phyloP scores from a whole-genome alignment of 139 green algal species.

The Tetratostichococcus sp. region DNA sequence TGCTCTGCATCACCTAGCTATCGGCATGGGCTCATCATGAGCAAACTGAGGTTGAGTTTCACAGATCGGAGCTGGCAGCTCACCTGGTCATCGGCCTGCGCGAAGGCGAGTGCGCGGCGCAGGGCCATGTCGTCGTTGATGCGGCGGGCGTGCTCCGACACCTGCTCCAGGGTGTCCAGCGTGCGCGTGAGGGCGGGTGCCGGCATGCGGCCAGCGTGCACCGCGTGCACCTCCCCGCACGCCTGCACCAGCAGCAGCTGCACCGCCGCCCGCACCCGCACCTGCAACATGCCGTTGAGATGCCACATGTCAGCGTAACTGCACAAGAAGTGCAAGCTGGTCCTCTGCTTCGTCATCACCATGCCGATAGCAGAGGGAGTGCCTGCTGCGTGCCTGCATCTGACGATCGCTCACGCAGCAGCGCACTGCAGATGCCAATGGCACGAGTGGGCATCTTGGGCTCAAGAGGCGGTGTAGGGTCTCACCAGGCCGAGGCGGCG shows the following conservation, averaged over 20 bases:
- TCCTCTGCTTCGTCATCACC: no score
- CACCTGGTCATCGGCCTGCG: slow-evolving; percentile 60
- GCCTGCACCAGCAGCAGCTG: slow-evolving; percentile 90
- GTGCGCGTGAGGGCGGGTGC: slow-evolving; percentile 36
- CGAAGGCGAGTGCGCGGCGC: slow-evolving; percentile 52
- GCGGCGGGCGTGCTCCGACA: slow-evolving; percentile 55
- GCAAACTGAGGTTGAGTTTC: no score
- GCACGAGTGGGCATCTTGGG: no score
- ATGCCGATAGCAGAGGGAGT: no score
- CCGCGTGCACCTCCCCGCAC: slow-evolving; percentile 57
- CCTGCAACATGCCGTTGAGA: slow-evolving; percentile 31
- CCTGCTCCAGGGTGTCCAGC: slow-evolving; percentile 59
- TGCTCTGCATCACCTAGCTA: no score
- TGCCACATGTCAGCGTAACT: no score
- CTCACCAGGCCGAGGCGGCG: slow-evolving; percentile 49
- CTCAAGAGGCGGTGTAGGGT: background rate
- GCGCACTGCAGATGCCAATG: no score
- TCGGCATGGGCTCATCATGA: no score
- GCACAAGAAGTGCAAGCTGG: no score
- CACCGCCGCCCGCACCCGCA: slow-evolving; percentile 61
- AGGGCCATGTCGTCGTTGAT: slow-evolving; percentile 67
- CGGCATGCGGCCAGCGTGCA: slow-evolving; percentile 37
- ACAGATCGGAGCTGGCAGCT: no score
- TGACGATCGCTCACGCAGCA: no score
- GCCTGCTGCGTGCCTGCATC: no score